Percentiles rank a stretch among this genome's conserved stretches.
Evolutionary conservation across 78 protist genomes (phyloP).

Genomic region (Polysphondylium violaceum): DNA sequence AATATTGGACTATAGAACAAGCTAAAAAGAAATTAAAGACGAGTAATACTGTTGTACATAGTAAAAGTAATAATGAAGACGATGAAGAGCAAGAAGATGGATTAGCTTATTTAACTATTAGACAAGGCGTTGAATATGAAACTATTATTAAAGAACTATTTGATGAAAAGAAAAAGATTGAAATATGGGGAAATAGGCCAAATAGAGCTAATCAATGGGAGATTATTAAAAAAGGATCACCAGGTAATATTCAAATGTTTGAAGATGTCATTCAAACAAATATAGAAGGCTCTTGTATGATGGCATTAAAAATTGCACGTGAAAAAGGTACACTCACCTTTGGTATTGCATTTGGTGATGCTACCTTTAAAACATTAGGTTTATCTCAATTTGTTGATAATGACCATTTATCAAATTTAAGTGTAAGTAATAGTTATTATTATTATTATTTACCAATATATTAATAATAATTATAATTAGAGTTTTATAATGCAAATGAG

Average conservation of each 20-base stretch:
- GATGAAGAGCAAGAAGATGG: not conserved
- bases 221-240: slow-evolving; percentile 15
- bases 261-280: slow-evolving; percentile 19
- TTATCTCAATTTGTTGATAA: slow-evolving; percentile 41
- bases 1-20: slow-evolving; percentile 26
- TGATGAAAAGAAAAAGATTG: slow-evolving; percentile 25
- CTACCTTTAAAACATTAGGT: slow-evolving; percentile 47
- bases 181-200: slow-evolving; percentile 41
- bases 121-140: slow-evolving; percentile 61
- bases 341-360: slow-evolving; percentile 78
- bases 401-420: slow-evolving; percentile 34
- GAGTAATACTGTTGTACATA: too few species aligned
- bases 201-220: slow-evolving; percentile 47
- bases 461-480: too few species aligned
- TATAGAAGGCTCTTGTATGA: slow-evolving; percentile 38
- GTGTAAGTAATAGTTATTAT: too few species aligned
- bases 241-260: slow-evolving; percentile 61
- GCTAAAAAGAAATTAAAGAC: slow-evolving; percentile 23
- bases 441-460: too few species aligned
- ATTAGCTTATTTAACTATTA: slow-evolving; percentile 30
- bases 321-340: slow-evolving; percentile 7
- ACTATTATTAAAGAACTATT: slow-evolving; percentile 27
- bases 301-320: slow-evolving; percentile 29
- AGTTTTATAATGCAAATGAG: slow-evolving; percentile 57
- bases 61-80: too few species aligned